phyloP scores from a whole-genome alignment of 352 stramenopile species.

The Globisporangium heterothallicum region DNA sequence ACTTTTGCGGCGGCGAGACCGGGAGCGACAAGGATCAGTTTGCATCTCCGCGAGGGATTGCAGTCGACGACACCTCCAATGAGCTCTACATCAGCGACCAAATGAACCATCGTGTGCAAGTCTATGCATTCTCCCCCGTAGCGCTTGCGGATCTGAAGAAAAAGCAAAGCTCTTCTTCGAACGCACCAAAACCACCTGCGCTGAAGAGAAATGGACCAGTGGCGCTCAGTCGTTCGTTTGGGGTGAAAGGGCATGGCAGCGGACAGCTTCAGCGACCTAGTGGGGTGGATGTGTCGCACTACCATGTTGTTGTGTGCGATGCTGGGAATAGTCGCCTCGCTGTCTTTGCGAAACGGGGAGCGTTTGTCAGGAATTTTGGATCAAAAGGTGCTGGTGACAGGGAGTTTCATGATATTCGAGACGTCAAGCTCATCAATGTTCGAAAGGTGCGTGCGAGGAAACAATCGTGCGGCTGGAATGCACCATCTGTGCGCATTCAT shows the following conservation, averaged over 20 bases:
- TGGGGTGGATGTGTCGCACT: conserved; percentile 56
- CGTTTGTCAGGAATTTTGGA: conserved; percentile 41
- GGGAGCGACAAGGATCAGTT: conserved; percentile 5
- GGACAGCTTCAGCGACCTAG: conserved; percentile 36
- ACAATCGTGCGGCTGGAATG: too few relatives aligned
- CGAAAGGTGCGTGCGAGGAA: conserved; percentile 65
- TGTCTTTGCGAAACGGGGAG: conserved; percentile 52
- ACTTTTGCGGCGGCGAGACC: neutral
- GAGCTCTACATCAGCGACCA: conserved; percentile 65
- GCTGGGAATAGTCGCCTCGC: conserved; percentile 40
- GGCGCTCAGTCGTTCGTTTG: conserved; percentile 20
- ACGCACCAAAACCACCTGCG: neutral
- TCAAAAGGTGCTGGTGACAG: conserved; percentile 25
- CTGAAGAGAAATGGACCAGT: conserved; percentile 2
- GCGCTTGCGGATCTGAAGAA: conserved; percentile 5
- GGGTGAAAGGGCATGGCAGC: conserved; percentile 20
- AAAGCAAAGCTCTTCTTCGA: neutral
- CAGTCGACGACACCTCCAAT: conserved; percentile 44
- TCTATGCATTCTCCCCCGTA: conserved; percentile 27
- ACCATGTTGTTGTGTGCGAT: conserved; percentile 64
- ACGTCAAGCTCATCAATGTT: conserved; percentile 52
- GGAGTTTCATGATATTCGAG: conserved; percentile 44
- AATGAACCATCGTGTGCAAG: conserved; percentile 40
- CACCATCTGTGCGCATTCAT: too few relatives aligned
- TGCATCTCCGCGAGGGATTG: conserved; percentile 18